These are phyloP conservation scores for Eimeria sp. DNA, from an alignment of 169 alveolate genomes.

Conservation along the genomic window DNA sequence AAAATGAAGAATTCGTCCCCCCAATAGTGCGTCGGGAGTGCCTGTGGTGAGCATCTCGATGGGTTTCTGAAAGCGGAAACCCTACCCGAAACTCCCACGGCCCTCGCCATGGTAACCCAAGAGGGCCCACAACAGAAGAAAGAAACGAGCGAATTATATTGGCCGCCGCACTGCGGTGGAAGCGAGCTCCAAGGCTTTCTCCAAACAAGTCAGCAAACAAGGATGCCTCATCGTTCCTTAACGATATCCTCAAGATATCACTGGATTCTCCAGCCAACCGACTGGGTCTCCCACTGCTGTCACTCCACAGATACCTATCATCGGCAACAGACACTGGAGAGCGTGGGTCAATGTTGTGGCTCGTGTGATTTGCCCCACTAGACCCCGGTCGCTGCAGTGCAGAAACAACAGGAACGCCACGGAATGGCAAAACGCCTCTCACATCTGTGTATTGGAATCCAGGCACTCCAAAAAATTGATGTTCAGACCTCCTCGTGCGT, in stretches of 20 bases:
- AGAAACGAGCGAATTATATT: conserved; percentile 33
- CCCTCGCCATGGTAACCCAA: neutral
- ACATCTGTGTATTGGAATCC: neutral
- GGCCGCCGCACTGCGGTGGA: conserved; percentile 32
- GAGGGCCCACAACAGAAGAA: neutral
- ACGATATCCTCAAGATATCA: neutral
- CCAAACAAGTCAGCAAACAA: neutral
- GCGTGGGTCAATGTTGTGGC: conserved; percentile 1
- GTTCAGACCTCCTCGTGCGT: neutral
- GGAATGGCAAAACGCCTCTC: neutral
- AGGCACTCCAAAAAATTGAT: neutral
- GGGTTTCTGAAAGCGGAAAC: neutral
- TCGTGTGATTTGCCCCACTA: neutral
- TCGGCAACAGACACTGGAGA: neutral
- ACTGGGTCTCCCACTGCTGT: conserved; percentile 3
- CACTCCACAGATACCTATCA: conserved; percentile 11
- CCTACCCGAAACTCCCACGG: conserved; percentile 27
- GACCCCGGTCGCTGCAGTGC: conserved; percentile 7
- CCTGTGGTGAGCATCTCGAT: neutral
- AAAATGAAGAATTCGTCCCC: neutral
- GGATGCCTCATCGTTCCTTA: neutral
- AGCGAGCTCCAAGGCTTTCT: conserved; percentile 12
- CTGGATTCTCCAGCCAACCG: neutral
- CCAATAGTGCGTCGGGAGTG: neutral
- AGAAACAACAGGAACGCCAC: neutral